Evolutionary conservation across 768 basidiomycete genomes (phyloP).

Genomic region (Candolleomyces eurysporus): DNA sequence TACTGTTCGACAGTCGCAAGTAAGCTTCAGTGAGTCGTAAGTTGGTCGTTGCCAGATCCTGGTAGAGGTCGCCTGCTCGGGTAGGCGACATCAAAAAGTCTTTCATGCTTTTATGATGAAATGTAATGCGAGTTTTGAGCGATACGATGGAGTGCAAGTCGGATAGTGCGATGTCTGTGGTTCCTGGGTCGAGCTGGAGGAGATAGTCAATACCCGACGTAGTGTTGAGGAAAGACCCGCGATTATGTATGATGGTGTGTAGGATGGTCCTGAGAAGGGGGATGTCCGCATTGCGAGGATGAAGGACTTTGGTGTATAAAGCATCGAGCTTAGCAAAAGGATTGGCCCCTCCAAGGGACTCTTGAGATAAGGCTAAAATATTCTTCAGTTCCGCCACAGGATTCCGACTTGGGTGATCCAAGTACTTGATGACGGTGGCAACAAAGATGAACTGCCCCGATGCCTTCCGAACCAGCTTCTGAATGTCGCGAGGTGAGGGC

Average conservation of each 20-base stretch:
- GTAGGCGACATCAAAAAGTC: background rate
- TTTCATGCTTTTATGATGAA: background rate
- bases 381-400: conserved; percentile 1
- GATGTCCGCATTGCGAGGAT: background rate
- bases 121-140: background rate
- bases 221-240: background rate
- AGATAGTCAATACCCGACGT: background rate
- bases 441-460: conserved; percentile 7
- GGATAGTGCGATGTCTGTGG: background rate
- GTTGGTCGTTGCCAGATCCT: background rate
- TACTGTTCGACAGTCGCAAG: too few relatives aligned
- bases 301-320: background rate
- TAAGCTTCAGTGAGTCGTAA: too few relatives aligned
- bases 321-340: background rate
- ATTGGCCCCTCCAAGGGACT: background rate
- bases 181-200: background rate
- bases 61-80: background rate
- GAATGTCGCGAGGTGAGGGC: background rate
- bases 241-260: background rate
- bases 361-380: background rate
- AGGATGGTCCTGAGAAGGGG: background rate
- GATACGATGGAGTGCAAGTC: conserved; percentile 1
- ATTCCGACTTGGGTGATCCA: conserved; percentile 6
- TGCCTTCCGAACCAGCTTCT: background rate
- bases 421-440: conserved; percentile 3